Base-by-base conservation (phyloP, 495 filamentous ascomycete genomes). In the Penicillium cosmopolitanum region DNA sequence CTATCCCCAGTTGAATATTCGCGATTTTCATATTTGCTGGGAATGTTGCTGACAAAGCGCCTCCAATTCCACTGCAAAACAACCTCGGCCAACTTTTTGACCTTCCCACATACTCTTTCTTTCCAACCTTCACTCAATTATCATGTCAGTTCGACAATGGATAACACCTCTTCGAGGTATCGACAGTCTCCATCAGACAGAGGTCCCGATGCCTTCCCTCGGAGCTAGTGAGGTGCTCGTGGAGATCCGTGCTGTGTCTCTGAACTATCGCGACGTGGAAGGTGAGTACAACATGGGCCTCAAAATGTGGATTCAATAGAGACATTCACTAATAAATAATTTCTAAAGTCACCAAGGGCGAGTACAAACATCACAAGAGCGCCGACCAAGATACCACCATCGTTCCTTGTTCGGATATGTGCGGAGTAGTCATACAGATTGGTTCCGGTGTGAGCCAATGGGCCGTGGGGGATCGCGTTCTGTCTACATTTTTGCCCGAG, bases 401-500 rank as follows among this genome's bases (percentile, higher is more conserved):
- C 19, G 84, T 93, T 5, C 83, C 89, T 4, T 84, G 73, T 53
- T 93, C 89, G 3, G 91, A 94, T 66, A 91, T 89, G 69, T 85
- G 90, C 23, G 91, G 91, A 28, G 82, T 82, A 34, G 81, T 96
- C 51, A 73, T 87, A 12, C 80, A 82, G 15, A 78, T 89, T 21
- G 91, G 91, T 28, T 64, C 80, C 8, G 80, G 79, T 34, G 90
- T 94, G 9, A 81, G 76, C 0, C 77, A 79, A 34, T 90, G 87
- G 80, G 74, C 83, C 60, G 75, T 77, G 33, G 91, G 91, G 36
- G 88, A 91, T 72, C 84, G 84, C 40, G 90, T 95, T 15, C 66
- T 85, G 16, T 91, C 89, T 0, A 85, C 91, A 12, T 93, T 93
- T 80, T 87, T 91, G 67, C 89, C 91, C 63, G 81, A 76, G 47